Evolutionary conservation across 2,329 filamentous ascomycete genomes (phyloP).

Genomic region (Aspergillaceae sp.): DNA sequence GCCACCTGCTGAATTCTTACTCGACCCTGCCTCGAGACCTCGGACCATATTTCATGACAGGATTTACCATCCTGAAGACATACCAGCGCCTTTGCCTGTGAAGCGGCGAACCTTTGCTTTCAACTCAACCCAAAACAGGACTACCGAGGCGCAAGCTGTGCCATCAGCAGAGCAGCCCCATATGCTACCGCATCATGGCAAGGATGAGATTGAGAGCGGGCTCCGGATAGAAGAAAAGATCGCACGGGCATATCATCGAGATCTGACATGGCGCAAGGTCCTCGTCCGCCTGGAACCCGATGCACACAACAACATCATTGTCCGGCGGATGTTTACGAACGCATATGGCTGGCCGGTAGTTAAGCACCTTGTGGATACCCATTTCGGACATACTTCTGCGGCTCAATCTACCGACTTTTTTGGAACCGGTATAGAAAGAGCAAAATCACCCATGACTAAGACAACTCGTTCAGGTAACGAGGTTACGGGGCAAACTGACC

Average conservation of each 20-base stretch:
- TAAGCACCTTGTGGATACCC: slow-evolving; percentile 87
- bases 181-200: background rate
- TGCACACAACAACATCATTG: slow-evolving; percentile 97
- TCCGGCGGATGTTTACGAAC: slow-evolving; percentile 92
- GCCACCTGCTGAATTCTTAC: slow-evolving; percentile 69
- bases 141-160: slow-evolving; percentile 7
- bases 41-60: slow-evolving; percentile 95
- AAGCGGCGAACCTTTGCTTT: slow-evolving; percentile 35
- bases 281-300: slow-evolving; percentile 92
- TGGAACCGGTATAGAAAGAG: slow-evolving; percentile 60
- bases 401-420: slow-evolving; percentile 60
- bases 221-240: slow-evolving; percentile 98
- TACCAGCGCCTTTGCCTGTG: slow-evolving; percentile 63
- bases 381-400: slow-evolving; percentile 70
- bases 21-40: slow-evolving; percentile 71
- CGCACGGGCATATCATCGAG: slow-evolving; percentile 84
- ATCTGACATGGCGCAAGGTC: slow-evolving; percentile 91
- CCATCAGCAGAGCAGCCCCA: slow-evolving; percentile 7
- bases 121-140: slow-evolving; percentile 12
- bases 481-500: slow-evolving; percentile 38
- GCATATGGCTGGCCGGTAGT: slow-evolving; percentile 96
- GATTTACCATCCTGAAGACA: slow-evolving; percentile 87
- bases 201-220: slow-evolving; percentile 20
- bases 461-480: slow-evolving; percentile 59
- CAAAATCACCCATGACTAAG: slow-evolving; percentile 49